phyloP scores from a whole-genome alignment of 2,329 filamentous ascomycete species.

The Penicillium sp. region DNA sequence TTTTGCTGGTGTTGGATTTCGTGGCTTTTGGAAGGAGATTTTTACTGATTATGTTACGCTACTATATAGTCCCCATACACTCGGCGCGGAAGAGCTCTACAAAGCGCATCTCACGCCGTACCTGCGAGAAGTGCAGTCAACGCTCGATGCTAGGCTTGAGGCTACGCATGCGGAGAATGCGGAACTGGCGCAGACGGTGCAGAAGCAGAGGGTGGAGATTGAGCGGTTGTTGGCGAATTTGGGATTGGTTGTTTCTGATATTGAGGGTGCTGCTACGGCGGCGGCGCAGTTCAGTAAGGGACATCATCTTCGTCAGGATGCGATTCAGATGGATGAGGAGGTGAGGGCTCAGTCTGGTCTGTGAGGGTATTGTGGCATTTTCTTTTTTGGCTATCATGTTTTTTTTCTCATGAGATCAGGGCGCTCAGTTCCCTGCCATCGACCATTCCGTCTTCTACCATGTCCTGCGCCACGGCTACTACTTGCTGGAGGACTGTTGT shows the following conservation, averaged over 20 bases:
- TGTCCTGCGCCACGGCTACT: conserved; percentile 46
- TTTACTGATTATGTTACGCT: background rate
- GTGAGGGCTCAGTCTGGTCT: conserved; percentile 30
- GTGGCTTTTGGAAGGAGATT: too few species aligned
- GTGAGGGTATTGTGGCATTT: conserved; percentile 16
- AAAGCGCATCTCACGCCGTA: conserved; percentile 58
- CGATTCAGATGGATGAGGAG: conserved; percentile 45
- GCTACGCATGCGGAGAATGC: conserved; percentile 52
- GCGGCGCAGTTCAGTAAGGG: conserved; percentile 40
- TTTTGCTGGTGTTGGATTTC: too few species aligned
- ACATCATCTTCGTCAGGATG: conserved; percentile 41
- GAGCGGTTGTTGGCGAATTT: conserved; percentile 52
- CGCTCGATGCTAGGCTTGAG: conserved; percentile 50
- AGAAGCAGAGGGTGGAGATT: conserved; percentile 56
- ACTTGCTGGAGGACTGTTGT: conserved; percentile 37
- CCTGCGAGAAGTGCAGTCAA: conserved; percentile 49
- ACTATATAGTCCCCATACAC: conserved; percentile 57
- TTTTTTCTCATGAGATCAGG: conserved; percentile 28
- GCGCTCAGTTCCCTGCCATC: conserved; percentile 33
- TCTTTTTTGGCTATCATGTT: too few species aligned
- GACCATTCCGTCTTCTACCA: conserved; percentile 53
- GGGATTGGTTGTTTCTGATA: conserved; percentile 55
- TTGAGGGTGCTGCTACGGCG: conserved; percentile 50
- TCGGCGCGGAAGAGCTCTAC: conserved; percentile 55
- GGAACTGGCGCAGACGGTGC: conserved; percentile 50